These are phyloP conservation scores for Monosporascus sp. DNA, from an alignment of 2,329 filamentous ascomycete species.

Conservation along the genomic window DNA sequence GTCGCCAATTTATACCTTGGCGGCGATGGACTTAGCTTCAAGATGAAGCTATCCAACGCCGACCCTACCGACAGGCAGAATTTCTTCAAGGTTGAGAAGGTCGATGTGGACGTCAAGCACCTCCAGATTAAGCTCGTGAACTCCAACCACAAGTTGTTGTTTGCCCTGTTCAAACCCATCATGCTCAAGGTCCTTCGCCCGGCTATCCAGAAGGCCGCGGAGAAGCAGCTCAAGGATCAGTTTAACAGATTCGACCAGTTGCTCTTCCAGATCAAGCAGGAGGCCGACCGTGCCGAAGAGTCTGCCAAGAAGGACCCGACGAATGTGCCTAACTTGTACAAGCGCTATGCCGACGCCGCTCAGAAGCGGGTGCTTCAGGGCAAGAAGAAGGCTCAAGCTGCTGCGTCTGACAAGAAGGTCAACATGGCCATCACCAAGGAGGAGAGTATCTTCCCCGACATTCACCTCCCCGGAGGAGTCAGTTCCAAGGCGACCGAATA, in stretches of 20 bases:
- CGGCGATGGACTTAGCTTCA: constrained; percentile 85
- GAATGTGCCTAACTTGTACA: constrained; percentile 76
- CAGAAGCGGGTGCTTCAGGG: constrained; percentile 69
- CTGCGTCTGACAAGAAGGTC: constrained; percentile 63
- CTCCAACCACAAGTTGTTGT: constrained; percentile 91
- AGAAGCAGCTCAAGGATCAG: constrained; percentile 82
- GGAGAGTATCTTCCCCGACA: constrained; percentile 83
- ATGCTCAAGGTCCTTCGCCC: constrained; percentile 80
- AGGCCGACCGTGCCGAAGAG: constrained; percentile 68
- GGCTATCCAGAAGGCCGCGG: constrained; percentile 77
- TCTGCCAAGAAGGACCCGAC: constrained; percentile 65
- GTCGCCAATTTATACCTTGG: constrained; percentile 84
- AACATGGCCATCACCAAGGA: constrained; percentile 82
- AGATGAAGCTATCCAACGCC: constrained; percentile 79
- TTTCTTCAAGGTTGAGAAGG: constrained; percentile 92
- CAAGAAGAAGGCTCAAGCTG: constrained; percentile 68
- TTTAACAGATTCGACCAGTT: constrained; percentile 70
- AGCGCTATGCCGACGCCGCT: constrained; percentile 71
- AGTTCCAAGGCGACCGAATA: constrained; percentile 93
- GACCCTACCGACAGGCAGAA: constrained; percentile 70
- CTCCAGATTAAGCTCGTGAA: constrained; percentile 87
- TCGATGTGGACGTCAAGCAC: constrained; percentile 75
- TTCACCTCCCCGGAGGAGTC: constrained; percentile 81
- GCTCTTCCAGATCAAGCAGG: constrained; percentile 72
- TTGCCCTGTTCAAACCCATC: constrained; percentile 79